Evolutionary conservation across 2,329 filamentous ascomycete genomes (phyloP).

Genomic region (Didymellaceae sp.): DNA sequence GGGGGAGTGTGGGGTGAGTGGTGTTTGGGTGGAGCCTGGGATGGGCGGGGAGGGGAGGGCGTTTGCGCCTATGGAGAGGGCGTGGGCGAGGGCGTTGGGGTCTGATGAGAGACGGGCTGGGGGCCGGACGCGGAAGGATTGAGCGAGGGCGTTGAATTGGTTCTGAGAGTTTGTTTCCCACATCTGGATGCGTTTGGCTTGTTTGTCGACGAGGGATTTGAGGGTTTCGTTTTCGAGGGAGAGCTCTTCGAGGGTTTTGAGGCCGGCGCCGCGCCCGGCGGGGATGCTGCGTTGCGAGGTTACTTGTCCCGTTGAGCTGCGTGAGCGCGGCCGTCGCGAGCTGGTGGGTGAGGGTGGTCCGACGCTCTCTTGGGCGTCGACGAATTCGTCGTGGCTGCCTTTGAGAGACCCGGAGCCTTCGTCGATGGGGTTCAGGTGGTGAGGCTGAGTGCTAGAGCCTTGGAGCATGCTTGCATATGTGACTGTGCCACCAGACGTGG

Average conservation of each 20-base stretch:
- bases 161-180: slow-evolving; percentile 94
- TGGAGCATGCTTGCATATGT: slow-evolving; percentile 88
- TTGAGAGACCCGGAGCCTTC: slow-evolving; percentile 48
- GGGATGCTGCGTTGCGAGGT: slow-evolving; percentile 39
- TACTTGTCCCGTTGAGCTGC: slow-evolving; percentile 22
- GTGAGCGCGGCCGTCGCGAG: slow-evolving; percentile 41
- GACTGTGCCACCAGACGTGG: slow-evolving; percentile 86
- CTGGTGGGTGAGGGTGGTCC: slow-evolving; percentile 54
- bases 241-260: slow-evolving; percentile 83
- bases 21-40: neutral
- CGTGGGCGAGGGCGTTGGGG: slow-evolving; percentile 33
- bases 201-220: slow-evolving; percentile 82
- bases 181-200: slow-evolving; percentile 85
- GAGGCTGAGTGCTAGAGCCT: slow-evolving; percentile 45
- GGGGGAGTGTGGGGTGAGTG: slow-evolving; percentile 10
- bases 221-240: slow-evolving; percentile 86
- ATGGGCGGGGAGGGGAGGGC: slow-evolving; percentile 27
- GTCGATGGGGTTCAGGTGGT: slow-evolving; percentile 45
- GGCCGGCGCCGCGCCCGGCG: slow-evolving; percentile 43
- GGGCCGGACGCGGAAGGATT: slow-evolving; percentile 65
- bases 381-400: slow-evolving; percentile 73
- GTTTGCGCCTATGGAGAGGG: slow-evolving; percentile 32
- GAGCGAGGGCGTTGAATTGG: slow-evolving; percentile 82
- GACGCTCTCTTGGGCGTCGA: slow-evolving; percentile 78
- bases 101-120: slow-evolving; percentile 20